Percentiles rank a stretch among this genome's conserved stretches.
Conservation (phyloP, 805 yeast species). For the Pichia kluyveri region DNA sequence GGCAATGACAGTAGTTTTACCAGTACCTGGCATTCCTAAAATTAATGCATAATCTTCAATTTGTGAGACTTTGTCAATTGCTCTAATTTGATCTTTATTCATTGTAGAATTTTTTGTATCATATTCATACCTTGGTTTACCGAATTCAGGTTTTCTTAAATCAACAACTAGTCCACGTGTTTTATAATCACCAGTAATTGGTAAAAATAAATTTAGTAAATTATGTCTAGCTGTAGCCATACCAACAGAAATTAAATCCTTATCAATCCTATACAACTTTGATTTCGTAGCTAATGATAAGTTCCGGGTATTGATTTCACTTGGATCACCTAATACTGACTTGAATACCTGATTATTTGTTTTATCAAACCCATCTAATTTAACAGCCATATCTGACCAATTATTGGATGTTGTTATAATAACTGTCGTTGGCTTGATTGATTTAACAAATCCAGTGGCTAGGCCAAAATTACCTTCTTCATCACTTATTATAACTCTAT, state of each 20-base stretch:
- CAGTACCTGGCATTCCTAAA: slow-evolving; percentile 98
- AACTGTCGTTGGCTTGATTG: slow-evolving; percentile 34
- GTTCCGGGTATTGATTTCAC: not conserved
- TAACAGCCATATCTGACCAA: slow-evolving; percentile 32
- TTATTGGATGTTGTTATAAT: slow-evolving; percentile 46
- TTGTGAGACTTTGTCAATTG: slow-evolving; percentile 54
- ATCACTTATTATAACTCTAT: slow-evolving; percentile 68
- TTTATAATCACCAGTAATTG: slow-evolving; percentile 30
- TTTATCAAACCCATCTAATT: slow-evolving; percentile 33
- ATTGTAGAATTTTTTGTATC: slow-evolving; percentile 21
- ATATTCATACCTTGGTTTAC: slow-evolving; percentile 18
- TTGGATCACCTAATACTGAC: slow-evolving; percentile 31
- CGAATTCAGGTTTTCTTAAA: slow-evolving; percentile 36
- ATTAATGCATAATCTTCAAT: slow-evolving; percentile 73
- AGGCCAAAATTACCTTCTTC: slow-evolving; percentile 62
- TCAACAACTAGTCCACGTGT: slow-evolving; percentile 48
- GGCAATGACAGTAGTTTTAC: slow-evolving; percentile 86
- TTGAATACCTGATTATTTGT: slow-evolving; percentile 40
- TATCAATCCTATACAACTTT: slow-evolving; percentile 58
- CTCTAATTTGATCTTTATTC: slow-evolving; percentile 64
- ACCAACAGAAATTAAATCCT: slow-evolving; percentile 68
- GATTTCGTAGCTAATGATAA: not conserved
- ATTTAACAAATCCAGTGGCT: slow-evolving; percentile 49
- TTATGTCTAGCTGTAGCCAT: slow-evolving; percentile 72
- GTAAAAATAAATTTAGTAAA: slow-evolving; percentile 54